Evolutionary conservation across 1,139 yeast species (phyloP), one percentile per base, ranked within the genome.

Genomic region (Sugiyamaella japonica): DNA sequence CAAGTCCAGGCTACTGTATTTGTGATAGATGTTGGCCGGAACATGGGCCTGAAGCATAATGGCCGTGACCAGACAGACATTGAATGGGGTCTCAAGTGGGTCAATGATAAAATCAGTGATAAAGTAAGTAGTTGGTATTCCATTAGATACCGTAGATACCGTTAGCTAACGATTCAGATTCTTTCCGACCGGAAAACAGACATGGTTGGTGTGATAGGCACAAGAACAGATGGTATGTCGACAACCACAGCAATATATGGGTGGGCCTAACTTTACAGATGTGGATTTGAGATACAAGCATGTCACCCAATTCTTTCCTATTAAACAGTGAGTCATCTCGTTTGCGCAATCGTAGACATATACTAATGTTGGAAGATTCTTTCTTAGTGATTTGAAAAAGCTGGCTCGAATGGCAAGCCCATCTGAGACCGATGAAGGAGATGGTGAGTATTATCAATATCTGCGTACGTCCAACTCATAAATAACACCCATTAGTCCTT

Each of bases 141-240:
- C 31, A 29, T 12, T 29, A 20, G 25, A 6, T 20, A 20, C 3
- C n/a, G 9, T 29, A 9, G n/a, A 29, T 29, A 12, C 8, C 9
- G 3, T 7, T 9, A 10, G 4, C 41, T 34, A 45, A 15, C 32
- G 9, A n/a, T 48, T 28, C 38, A 67, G 64, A 63, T 75, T 9
- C 47, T 75, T 37, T 72, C 76, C 52, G 84, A 76, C 5, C 73
- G 88, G 45, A 83, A 83, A 63, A 78, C 83, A 3, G 89, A 85
- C 61, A 71, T 72, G 41, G 74, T 83, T 1, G 79, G 83, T 0
- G 66, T 83, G 2, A 70, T 81, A 1, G 70, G 75, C 0, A 73
- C 73, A 25, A 76, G 80, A 58, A 48, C 70, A 38, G 20, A 34
- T 17, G 10, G 54, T 52, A 37, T 15, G 55, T 41, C 16, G 17